Evolutionary conservation across 257 asterid genomes (phyloP).

Genomic region (Datura wrightii): DNA sequence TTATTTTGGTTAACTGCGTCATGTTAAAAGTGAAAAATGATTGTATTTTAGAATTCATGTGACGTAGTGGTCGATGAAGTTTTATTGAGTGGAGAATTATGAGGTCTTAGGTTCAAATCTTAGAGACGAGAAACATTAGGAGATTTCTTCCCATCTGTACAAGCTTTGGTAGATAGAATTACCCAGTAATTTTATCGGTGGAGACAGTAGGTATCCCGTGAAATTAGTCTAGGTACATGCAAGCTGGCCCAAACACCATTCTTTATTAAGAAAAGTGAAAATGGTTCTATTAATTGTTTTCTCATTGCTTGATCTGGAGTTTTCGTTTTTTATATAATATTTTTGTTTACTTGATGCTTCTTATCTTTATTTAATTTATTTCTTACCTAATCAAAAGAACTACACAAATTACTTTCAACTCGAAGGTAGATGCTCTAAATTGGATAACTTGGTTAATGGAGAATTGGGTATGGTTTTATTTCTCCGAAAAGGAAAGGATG

Average conservation of each 20-base stretch:
- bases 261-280: neutral
- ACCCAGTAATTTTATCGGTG: too few relatives aligned
- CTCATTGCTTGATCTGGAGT: neutral
- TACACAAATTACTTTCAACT: neutral
- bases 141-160: neutral
- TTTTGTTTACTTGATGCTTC: neutral
- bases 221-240: neutral
- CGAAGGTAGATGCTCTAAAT: neutral
- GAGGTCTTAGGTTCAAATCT: neutral
- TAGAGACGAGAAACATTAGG: neutral
- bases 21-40: neutral
- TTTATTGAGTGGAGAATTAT: neutral
- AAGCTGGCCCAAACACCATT: neutral
- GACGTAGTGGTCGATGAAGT: neutral
- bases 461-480: neutral
- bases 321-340: neutral
- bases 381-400: neutral
- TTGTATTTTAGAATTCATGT: neutral
- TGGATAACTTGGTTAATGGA: slow-evolving; percentile 8
- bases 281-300: neutral
- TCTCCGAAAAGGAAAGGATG: neutral
- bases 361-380: neutral
- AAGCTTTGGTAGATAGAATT: too few relatives aligned
- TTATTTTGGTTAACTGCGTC: neutral
- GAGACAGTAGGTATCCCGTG: neutral